These are phyloP conservation scores for Blastocystis sp. DNA, from an alignment of 352 stramenopile genomes.

Conservation along the genomic window DNA sequence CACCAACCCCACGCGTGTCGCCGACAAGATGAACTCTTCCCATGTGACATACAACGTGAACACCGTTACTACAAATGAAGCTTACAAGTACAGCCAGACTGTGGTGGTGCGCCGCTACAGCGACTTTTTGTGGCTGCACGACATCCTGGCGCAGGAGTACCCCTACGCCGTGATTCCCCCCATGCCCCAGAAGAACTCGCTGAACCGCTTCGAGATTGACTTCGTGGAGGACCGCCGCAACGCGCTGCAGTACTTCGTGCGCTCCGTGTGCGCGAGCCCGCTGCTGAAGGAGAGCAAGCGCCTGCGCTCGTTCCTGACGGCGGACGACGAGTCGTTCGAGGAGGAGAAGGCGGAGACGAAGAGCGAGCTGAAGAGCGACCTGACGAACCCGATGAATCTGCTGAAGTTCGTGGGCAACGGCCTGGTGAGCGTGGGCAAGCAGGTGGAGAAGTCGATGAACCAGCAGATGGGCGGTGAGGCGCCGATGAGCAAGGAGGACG, in stretches of 20 bases:
- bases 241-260: slow-evolving; percentile 49
- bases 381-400: slow-evolving; percentile 67
- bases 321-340: slow-evolving; percentile 41
- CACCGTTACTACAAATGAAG: slow-evolving; percentile 19
- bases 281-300: slow-evolving; percentile 51
- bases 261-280: background rate
- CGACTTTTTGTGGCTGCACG: slow-evolving; percentile 63
- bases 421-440: slow-evolving; percentile 4
- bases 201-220: slow-evolving; percentile 62
- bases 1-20: slow-evolving; percentile 37
- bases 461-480: slow-evolving; percentile 41
- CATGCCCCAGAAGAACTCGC: slow-evolving; percentile 63
- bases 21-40: slow-evolving; percentile 35
- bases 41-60: slow-evolving; percentile 56
- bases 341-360: slow-evolving; percentile 66
- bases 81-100: slow-evolving; percentile 33
- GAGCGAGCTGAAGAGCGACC: slow-evolving; percentile 1
- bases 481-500: slow-evolving; percentile 61
- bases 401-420: slow-evolving; percentile 53
- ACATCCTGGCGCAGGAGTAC: slow-evolving; percentile 45
- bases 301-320: slow-evolving; percentile 51
- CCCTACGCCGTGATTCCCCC: slow-evolving; percentile 54
- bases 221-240: slow-evolving; percentile 47
- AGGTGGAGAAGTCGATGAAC: slow-evolving; percentile 45
- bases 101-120: slow-evolving; percentile 48